Base-by-base conservation (phyloP, 192 early-diverging fungal species). In the Dissophora ornata region DNA sequence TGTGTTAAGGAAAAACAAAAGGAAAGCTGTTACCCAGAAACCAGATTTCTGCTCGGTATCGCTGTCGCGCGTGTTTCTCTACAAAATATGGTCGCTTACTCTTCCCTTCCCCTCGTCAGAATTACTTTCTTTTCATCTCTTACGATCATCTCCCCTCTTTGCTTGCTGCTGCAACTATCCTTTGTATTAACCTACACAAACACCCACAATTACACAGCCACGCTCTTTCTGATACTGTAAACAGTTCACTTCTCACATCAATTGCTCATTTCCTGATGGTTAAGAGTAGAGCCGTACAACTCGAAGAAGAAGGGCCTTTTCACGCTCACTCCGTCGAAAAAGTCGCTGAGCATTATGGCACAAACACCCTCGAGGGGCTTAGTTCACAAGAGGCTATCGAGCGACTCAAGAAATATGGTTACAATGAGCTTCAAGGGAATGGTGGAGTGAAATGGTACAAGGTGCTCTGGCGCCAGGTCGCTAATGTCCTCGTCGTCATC, bases 351-450 rank as follows among this genome's bases (percentile, higher is more conserved):
- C 56, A 69, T 21, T 67, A 57, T 38, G 19, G 32, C 2, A 79
- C 78, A 44, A 57, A 56, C 19, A 70, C 41, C 54, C 60, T 49
- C 54, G 79, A 73, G 22, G 87, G 87, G 11, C 81, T 88, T 41
- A 41, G 78, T 2, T 69, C 85, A 1, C 77, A 82, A 69, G 85
- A 85, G 61, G 87, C 81, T 13, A 67, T 79, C 42, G 64, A 45
- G 4, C 75, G 85, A n/a, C 82, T 71, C 18, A 52, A 42, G 24
- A 62, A 26, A 29, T 74, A 88, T 67, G 89, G 89, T 1, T 49
- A 60, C 24, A 92, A 92, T 75, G 87, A 90, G 48, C 83, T 92
- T 68, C 83, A 84, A 50, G 90, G 91, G 24, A 83, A 87, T 66
- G 88, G 89, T 29, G 83, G 89, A 8, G 88, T 90, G 4, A 91